Conservation (phyloP, 371 early-diverging fungal genomes). For the Mortierella sp. region DNA sequence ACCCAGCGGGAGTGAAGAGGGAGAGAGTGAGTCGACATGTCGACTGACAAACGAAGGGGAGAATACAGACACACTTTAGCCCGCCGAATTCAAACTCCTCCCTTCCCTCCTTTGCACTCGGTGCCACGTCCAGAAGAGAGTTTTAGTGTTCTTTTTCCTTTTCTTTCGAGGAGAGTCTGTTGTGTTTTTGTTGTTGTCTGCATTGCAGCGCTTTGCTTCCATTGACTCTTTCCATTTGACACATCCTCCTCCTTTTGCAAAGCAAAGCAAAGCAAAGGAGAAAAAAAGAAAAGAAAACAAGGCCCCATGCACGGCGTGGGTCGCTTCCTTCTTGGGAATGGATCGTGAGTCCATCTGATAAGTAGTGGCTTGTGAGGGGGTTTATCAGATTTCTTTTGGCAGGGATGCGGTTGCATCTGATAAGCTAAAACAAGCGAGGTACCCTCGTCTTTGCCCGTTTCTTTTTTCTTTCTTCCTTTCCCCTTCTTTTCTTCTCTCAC, state of each 20-base stretch:
- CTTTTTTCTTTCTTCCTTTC: background rate
- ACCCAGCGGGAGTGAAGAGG: background rate
- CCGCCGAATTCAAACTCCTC: constrained; percentile 5
- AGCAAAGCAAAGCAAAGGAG: background rate
- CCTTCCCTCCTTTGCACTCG: background rate
- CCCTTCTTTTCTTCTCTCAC: background rate
- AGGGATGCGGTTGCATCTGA: constrained; percentile 19
- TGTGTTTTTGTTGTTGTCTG: background rate
- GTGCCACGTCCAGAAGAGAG: background rate
- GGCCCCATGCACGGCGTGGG: background rate
- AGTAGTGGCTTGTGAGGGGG: background rate
- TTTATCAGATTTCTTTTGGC: background rate
- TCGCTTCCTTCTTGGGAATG: constrained; percentile 8
- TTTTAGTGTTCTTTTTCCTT: background rate
- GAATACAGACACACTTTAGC: background rate
- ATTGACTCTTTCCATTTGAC: background rate
- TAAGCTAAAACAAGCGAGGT: background rate
- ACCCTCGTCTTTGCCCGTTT: background rate
- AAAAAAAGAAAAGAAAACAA: too few relatives aligned
- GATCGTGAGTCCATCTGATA: background rate
- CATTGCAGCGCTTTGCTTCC: background rate
- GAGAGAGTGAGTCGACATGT: background rate
- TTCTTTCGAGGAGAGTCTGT: too few relatives aligned
- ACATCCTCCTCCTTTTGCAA: background rate
- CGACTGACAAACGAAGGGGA: background rate